Evolutionary conservation across 306 rosid genomes (phyloP).

Genomic region (Mimosa pudica): DNA sequence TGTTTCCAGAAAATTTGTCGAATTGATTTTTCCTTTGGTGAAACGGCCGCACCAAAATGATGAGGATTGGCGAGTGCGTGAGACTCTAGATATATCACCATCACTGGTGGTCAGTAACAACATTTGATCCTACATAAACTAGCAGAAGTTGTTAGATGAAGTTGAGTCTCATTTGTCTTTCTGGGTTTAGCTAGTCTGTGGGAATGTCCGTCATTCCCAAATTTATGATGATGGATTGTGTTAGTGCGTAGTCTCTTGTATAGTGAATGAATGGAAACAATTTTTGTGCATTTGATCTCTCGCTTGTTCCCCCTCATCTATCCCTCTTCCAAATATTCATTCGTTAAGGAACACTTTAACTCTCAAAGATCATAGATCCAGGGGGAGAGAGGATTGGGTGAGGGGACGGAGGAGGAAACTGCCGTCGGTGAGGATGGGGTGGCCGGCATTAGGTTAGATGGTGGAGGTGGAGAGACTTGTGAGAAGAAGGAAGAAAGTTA

Average conservation of each 20-base stretch:
- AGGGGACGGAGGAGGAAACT: no score
- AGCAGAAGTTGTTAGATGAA: constrained; percentile 29
- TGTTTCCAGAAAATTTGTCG: no score
- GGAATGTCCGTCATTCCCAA: not conserved
- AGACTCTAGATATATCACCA: constrained; percentile 13
- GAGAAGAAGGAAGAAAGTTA: no score
- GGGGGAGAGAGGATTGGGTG: no score
- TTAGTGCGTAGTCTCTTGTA: not conserved
- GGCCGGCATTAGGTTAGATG: no score
- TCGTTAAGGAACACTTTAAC: not conserved
- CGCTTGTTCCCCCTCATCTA: not conserved
- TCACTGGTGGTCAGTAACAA: constrained; percentile 12
- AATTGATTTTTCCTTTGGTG: not conserved
- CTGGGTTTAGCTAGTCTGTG: not conserved
- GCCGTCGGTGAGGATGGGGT: no score
- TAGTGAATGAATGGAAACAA: not conserved
- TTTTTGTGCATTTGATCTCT: constrained; percentile 5
- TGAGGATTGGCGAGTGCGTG: constrained; percentile 22
- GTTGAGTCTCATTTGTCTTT: not conserved
- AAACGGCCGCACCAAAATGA: not conserved
- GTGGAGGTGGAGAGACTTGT: no score
- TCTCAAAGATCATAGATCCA: not conserved
- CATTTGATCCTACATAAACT: constrained; percentile 4
- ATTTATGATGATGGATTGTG: not conserved
- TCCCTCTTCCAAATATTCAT: not conserved